Percentiles rank a stretch among this genome's conserved stretches.
phyloP scores from a whole-genome alignment of 805 yeast species.

The Wickerhamiella qilinensis region DNA sequence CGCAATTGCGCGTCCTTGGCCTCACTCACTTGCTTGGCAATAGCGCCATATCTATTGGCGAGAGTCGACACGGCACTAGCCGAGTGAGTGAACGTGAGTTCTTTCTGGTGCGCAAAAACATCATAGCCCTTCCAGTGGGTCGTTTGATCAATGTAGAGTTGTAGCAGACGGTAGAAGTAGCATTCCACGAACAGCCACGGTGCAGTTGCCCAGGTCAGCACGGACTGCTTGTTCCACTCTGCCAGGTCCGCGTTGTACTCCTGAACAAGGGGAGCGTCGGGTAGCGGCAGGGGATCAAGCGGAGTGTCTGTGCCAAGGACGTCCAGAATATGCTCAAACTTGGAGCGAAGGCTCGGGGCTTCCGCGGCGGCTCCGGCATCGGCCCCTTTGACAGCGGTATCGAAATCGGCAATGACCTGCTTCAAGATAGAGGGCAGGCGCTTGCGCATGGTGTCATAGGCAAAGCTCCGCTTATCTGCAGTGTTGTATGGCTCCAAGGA shows the following conservation, averaged over 20 bases:
- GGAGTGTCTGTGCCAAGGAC: slow-evolving; percentile 23
- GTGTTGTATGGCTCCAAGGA: slow-evolving; percentile 31
- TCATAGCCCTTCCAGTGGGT: slow-evolving; percentile 44
- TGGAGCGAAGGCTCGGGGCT: slow-evolving; percentile 29
- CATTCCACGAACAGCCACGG: slow-evolving; percentile 90
- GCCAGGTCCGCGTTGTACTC: slow-evolving; percentile 44
- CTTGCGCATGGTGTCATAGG: slow-evolving; percentile 53
- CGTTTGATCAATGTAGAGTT: slow-evolving; percentile 18
- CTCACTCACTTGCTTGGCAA: slow-evolving; percentile 18
- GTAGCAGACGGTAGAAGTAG: slow-evolving; percentile 48
- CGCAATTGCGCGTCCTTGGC: neutral
- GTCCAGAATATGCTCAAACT: slow-evolving; percentile 28
- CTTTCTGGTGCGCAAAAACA: slow-evolving; percentile 54
- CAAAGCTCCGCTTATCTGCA: slow-evolving; percentile 64
- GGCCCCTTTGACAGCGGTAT: slow-evolving; percentile 17
- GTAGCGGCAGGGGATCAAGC: slow-evolving; percentile 28
- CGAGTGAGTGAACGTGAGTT: slow-evolving; percentile 59
- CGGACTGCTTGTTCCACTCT: slow-evolving; percentile 24
- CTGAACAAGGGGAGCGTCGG: slow-evolving; percentile 28
- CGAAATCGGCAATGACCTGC: slow-evolving; percentile 50
- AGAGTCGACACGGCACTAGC: slow-evolving; percentile 65
- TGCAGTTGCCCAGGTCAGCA: slow-evolving; percentile 25
- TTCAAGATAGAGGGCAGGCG: slow-evolving; percentile 81
- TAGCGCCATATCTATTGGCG: slow-evolving; percentile 42
- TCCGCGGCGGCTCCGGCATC: slow-evolving; percentile 24